Evolutionary conservation across 768 basidiomycete genomes (phyloP), one percentile per base, ranked within the genome.

Genomic region (Boletus tomentosulus): DNA sequence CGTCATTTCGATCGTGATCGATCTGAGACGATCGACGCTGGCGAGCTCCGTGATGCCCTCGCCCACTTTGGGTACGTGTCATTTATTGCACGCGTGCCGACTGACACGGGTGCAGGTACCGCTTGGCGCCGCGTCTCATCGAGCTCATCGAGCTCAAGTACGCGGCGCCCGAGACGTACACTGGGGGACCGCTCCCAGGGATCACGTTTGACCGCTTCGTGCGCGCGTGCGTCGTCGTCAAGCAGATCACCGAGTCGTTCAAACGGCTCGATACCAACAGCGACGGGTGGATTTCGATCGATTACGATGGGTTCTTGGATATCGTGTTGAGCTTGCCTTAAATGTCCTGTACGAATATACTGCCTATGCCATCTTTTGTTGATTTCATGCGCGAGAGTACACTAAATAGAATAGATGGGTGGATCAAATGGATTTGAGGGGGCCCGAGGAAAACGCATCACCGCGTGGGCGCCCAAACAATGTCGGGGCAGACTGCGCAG

Each of bases 201-300:
- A 89, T 92, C 73, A 80, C 84, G 5, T 92, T 92, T 63, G 91
- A 92, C 67, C 86, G 89, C 58, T 92, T 92, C 74, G 86, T 92
- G 25, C 82, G 90, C 51, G 88, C 87, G 24, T 92, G 90, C 61
- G 90, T 93, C 54, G 85, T 83, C 11, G 79, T 90, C 56, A 89
- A 87, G 73, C 86, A 89, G 66, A 74, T 89, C 59, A 82, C 79
- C 35, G 89, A 92, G 71, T 69, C 81, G 33, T 91, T 91, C 76
- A 76, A 76, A 52, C 68, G 75, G 44, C 74, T 86, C 47, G 89
- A 92, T 58, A 75, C 78, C 30, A 80, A 92, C 59, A 68, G 77
- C 4, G 78, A 81, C 68, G 84, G 65, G 71, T 65, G 74, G 81
- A 48, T 81, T 66, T 73, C 76, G 63, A 73, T 83, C 61, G 76